Evolutionary conservation across 2,329 filamentous ascomycete genomes (phyloP), one percentile per base, ranked within the genome.

Genomic region (Coniochaeta pulveracea): DNA sequence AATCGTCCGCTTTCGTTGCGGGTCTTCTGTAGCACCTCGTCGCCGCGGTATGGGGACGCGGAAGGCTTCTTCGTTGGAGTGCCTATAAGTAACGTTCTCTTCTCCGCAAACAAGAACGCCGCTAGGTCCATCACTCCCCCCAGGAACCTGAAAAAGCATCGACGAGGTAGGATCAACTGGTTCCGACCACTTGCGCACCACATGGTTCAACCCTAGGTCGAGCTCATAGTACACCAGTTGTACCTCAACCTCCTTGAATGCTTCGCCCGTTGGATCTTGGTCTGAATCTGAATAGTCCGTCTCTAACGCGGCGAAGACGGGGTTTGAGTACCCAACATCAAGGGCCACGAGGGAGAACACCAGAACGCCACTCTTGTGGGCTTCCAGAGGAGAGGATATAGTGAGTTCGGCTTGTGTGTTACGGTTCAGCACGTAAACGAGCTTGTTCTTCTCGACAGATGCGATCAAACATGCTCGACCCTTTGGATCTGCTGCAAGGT

Each of bases 371-470:
- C 85, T 77, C 56, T 91, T 93, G 59, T 98, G 89, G 2, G 91
- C 93, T 59, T 98, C 93, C 12, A 98, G 70, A 1, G 91, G 91
- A 10, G 91, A 98, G 5, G 91, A 98, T 33, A 98, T 98, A 25
- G 88, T 93, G 47, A 98, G 75, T 56, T 94, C 85, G 12, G 88
- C 88, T 58, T 96, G 85, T 3, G 86, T 75, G 60, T 94, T 93
- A 43, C 93, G 80, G 58, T 96, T 96, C 45, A 98, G 69, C 49
- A 98, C 89, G 60, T 98, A 99, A 45, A 98, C 91, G 36, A 99
- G 80, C 64, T 98, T 98, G 64, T 96, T 98, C 72, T 98, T 98
- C 63, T 99, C 93, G 35, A 89, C 72, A 5, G 88, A 89, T 8
- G 91, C 86, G 40, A 96, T 84, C 52, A 99, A 70, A 52, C 89